phyloP scores from a whole-genome alignment of 768 basidiomycete species.

The Russula earlei region DNA sequence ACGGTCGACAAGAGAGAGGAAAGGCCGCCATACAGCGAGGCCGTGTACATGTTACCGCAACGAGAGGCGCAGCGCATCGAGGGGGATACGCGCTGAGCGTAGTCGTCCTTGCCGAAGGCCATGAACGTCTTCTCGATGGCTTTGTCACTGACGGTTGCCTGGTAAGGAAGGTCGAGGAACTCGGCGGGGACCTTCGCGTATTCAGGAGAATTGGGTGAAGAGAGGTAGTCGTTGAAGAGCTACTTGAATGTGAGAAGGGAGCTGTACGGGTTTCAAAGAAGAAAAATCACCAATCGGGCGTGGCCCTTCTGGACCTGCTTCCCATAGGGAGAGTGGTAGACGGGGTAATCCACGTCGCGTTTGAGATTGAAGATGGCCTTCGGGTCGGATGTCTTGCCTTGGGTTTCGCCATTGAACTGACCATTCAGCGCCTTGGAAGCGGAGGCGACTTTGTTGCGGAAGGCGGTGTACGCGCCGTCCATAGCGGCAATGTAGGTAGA shows the following conservation, averaged over 20 bases:
- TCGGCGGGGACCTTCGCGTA: constrained; percentile 67
- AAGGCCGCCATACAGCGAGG: constrained; percentile 88
- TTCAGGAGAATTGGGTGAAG: constrained; percentile 56
- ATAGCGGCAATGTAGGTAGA: constrained; percentile 92
- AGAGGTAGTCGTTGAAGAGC: constrained; percentile 84
- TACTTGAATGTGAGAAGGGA: neutral
- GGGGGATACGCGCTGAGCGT: constrained; percentile 67
- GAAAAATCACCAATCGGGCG: constrained; percentile 56
- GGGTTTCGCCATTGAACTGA: constrained; percentile 28
- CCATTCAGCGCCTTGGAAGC: constrained; percentile 29
- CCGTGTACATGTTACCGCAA: constrained; percentile 98
- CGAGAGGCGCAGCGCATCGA: constrained; percentile 81
- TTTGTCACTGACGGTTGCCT: constrained; percentile 85
- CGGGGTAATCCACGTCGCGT: constrained; percentile 80
- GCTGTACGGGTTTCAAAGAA: constrained; percentile 6
- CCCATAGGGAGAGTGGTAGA: constrained; percentile 98
- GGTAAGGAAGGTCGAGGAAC: constrained; percentile 55
- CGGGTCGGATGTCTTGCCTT: constrained; percentile 32
- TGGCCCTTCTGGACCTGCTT: constrained; percentile 98
- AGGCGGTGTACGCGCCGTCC: constrained; percentile 79
- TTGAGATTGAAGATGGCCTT: constrained; percentile 43
- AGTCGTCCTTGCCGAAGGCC: constrained; percentile 61
- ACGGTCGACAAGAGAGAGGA: constrained; percentile 75
- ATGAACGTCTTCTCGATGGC: constrained; percentile 92
- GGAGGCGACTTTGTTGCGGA: constrained; percentile 71